These are phyloP conservation scores for Raphanus hybrid DNA, from an alignment of 441 rosid genomes.

Conservation along the genomic window DNA sequence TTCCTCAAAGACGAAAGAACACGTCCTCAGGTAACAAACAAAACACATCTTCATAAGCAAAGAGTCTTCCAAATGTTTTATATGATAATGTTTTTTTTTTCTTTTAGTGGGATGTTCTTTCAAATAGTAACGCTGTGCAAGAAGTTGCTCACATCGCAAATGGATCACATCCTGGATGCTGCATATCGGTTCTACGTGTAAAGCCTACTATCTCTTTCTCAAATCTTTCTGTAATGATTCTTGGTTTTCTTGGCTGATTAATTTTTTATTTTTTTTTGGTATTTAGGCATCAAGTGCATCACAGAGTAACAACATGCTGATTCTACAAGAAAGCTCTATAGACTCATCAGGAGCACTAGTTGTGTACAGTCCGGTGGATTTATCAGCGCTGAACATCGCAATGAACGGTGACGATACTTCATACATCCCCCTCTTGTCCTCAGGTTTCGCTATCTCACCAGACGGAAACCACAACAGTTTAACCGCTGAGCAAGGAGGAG, in stretches of 20 bases:
- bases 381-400: slow-evolving; percentile 77
- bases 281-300: slow-evolving; percentile 72
- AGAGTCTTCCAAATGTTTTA: neutral
- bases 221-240: too few relatives aligned
- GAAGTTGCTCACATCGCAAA: slow-evolving; percentile 94
- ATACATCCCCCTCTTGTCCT: slow-evolving; percentile 82
- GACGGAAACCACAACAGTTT: slow-evolving; percentile 56
- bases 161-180: slow-evolving; percentile 92
- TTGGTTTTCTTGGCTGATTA: neutral
- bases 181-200: slow-evolving; percentile 92
- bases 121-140: slow-evolving; percentile 82
- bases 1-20: slow-evolving; percentile 68
- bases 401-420: slow-evolving; percentile 96
- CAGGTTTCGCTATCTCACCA: slow-evolving; percentile 80
- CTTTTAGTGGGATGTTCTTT: slow-evolving; percentile 96
- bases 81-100: neutral
- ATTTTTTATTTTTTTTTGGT: neutral
- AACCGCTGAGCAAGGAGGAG: slow-evolving; percentile 48
- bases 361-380: slow-evolving; percentile 87
- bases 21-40: neutral
- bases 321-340: slow-evolving; percentile 94
- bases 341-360: slow-evolving; percentile 87
- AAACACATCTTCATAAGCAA: neutral
- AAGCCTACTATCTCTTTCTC: slow-evolving; percentile 34
- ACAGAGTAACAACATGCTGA: slow-evolving; percentile 81